These are phyloP conservation scores for Penicillium sp. DNA, from an alignment of 2,329 filamentous ascomycete species.

Conservation along the genomic window DNA sequence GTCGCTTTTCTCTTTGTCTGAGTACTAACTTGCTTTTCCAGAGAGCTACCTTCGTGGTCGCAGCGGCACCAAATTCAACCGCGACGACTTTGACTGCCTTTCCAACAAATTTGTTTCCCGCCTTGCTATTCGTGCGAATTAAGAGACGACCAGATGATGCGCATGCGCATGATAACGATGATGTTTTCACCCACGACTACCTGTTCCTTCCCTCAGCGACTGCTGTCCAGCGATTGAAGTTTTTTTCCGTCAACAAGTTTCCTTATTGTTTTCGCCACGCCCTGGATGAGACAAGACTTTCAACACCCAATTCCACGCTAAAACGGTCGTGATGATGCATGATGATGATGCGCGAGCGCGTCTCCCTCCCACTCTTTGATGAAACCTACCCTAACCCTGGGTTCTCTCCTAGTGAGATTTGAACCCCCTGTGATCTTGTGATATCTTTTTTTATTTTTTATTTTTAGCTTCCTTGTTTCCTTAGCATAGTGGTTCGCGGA, in stretches of 20 bases:
- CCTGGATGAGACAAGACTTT: constrained; percentile 32
- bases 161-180: constrained; percentile 31
- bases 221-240: constrained; percentile 14
- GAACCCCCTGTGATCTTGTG: constrained; percentile 1
- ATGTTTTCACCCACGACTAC: constrained; percentile 21
- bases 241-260: constrained; percentile 3
- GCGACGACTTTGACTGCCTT: constrained; percentile 89
- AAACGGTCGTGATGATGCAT: constrained; percentile 28
- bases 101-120: constrained; percentile 98
- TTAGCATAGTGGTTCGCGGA: background rate
- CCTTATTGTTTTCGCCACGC: constrained; percentile 25
- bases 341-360: constrained; percentile 28
- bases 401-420: constrained; percentile 19
- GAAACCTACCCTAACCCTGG: constrained; percentile 7
- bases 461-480: background rate
- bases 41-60: constrained; percentile 85
- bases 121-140: constrained; percentile 94
- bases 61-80: constrained; percentile 80
- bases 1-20: constrained; percentile 5
- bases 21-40: constrained; percentile 56
- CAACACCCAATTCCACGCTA: constrained; percentile 19
- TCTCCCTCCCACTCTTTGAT: constrained; percentile 23
- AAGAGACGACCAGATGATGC: constrained; percentile 36
- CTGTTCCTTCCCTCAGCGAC: constrained; percentile 27
- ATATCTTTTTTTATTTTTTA: background rate